Base-by-base conservation (phyloP, 169 alveolate genomes). In the Cystoisospora suis region DNA sequence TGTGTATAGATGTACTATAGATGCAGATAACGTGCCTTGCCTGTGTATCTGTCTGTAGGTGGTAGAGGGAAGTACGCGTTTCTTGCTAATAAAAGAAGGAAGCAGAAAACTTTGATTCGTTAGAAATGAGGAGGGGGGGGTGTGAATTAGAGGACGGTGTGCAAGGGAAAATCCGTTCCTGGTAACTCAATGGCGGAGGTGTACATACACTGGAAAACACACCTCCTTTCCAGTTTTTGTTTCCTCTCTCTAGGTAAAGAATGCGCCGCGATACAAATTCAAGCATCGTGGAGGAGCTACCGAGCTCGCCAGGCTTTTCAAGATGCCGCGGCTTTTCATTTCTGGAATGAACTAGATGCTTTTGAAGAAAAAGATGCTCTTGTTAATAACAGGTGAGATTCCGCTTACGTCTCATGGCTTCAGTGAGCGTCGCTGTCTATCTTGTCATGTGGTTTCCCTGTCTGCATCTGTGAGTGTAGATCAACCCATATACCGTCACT, bases 331-430 rank as follows among this genome's bases (percentile, higher is more conserved):
- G 91, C 91, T 0, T 87, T 87, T 36, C 81, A 81, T 44, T 87
- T 87, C 42, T 87, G 91, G 91, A 87, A 87, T 56, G 91, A 87
- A 49, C 85, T 87, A 7, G 91, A 87, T n/a, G 86, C 79, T 36
- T 87, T 87, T 53, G 91, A 87, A 65, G 91, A 87, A 34, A 87
- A 87, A 56, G 91, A 87, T 36, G 91, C 91, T 17, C 91, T 87
- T 9, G 91, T 87, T 3, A 87, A 87, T 46, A 87, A 87, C 79
- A 87, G 91, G 91, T 42, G 27, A 29, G 91, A n/a, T n/a, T n/a
- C n/a, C n/a, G n/a, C n/a, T n/a, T n/a, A n/a, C n/a, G n/a, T n/a
- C n/a, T n/a, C n/a, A n/a, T n/a, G n/a, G n/a, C n/a, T n/a, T n/a
- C n/a, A n/a, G n/a, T n/a, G n/a, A n/a, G n/a, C n/a, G n/a, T n/a